Base-by-base conservation (phyloP, 768 basidiomycete genomes). In the Steccherinum ochraceum region DNA sequence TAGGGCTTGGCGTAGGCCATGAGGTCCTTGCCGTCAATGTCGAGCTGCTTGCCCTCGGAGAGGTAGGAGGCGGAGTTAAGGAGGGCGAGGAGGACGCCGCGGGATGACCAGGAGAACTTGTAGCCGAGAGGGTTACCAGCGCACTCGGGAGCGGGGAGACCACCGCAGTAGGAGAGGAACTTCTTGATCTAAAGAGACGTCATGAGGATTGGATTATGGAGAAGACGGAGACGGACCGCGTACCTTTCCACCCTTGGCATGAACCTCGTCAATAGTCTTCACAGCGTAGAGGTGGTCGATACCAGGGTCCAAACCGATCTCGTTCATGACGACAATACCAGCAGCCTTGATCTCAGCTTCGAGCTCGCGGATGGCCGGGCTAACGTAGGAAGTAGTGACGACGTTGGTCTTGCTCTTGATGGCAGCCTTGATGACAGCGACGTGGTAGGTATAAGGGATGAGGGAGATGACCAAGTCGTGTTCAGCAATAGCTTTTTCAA, bases 41-140 rank as follows among this genome's bases (percentile, higher is more conserved):
- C 73, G 46, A 84, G 73, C 43, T 78, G 71, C 68, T 89, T 70
- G 25, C 84, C 80, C 49, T 77, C 71, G 35, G 81, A 74, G 62
- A 87, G 75, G 72, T 86, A 93, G 2, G 88, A 84, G 18, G 92
- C 96, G 27, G 79, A 75, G 75, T 98, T 98, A 60, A 93, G 80
- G 47, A 97, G 80, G 2, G 96, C 95, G 58, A 97, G 86, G 50
- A 99, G 85, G 41, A 94, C 93, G 47, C 94, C 95, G 19, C 93
- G 87, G 5, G 93, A 89, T 5, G 93, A 95, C 96, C 96, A 98
- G 30, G 93, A 96, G 74, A 99, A 97, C 68, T 97, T 97, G 83
- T 97, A 99, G 11, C 95, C 95, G 51, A 98, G 85, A 2, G 96
- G 93, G 73, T 98, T 99, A 62, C 84, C 83, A 3, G 92, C 81